Evolutionary conservation across 2,329 filamentous ascomycete species (phyloP).

Genomic region (Sporothrix curviconia): DNA sequence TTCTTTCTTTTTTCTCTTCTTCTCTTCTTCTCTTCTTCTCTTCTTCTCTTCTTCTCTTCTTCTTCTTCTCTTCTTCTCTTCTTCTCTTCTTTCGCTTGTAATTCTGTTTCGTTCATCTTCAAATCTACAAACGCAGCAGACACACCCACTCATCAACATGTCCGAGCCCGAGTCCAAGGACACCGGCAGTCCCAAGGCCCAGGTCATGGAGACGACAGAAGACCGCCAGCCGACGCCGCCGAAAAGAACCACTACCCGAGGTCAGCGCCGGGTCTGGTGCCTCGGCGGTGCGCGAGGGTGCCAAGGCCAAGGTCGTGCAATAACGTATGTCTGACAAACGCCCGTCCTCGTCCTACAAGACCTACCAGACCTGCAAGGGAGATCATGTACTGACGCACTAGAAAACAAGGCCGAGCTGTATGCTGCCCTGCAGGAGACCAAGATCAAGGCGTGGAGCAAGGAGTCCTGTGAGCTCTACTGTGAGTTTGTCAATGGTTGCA

Average conservation of each 20-base stretch:
- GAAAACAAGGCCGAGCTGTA: slow-evolving; percentile 11
- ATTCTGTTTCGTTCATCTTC: too few species aligned
- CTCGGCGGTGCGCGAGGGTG: slow-evolving; percentile 2
- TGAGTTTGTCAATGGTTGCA: slow-evolving; percentile 19
- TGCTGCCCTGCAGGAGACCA: background rate
- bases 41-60: too few species aligned
- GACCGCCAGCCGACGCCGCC: background rate
- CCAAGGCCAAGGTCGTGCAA: slow-evolving; percentile 8
- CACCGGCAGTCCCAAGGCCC: background rate
- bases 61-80: background rate
- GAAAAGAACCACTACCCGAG: slow-evolving; percentile 10
- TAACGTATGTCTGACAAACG: slow-evolving; percentile 15
- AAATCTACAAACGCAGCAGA: too few species aligned
- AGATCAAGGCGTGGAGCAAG: slow-evolving; percentile 1
- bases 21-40: too few species aligned
- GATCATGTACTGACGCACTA: too few species aligned
- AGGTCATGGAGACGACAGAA: background rate
- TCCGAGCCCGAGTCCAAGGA: background rate
- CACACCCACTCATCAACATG: background rate
- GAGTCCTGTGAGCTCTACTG: slow-evolving; percentile 30
- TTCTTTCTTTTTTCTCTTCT: too few species aligned
- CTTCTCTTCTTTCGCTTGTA: too few species aligned
- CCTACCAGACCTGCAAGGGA: too few species aligned
- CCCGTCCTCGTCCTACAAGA: too few species aligned
- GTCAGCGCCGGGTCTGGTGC: slow-evolving; percentile 6